phyloP scores from a whole-genome alignment of 2,329 filamentous ascomycete genomes.

The Stagonosporopsis vannaccii region DNA sequence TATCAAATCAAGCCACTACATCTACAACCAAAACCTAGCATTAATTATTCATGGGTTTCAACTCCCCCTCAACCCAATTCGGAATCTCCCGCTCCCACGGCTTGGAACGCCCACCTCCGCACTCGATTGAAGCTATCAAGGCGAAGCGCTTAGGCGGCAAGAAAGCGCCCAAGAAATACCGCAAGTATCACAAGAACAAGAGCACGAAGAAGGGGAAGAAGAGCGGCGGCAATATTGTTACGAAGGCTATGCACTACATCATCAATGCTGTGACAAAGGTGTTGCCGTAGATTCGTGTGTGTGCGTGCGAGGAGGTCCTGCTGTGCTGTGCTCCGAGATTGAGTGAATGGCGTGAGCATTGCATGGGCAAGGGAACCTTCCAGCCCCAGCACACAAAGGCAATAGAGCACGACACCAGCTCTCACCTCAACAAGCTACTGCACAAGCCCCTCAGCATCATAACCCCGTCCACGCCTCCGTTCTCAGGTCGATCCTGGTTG shows the following conservation, averaged over 20 bases:
- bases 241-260: slow-evolving; percentile 5
- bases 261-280: background rate
- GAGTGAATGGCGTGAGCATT: background rate
- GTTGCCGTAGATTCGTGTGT: background rate
- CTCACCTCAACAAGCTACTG: background rate
- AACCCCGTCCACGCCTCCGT: background rate
- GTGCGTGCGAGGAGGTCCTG: background rate
- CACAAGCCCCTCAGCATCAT: background rate
- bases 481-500: background rate
- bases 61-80: background rate
- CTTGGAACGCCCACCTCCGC: slow-evolving; percentile 13
- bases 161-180: slow-evolving; percentile 27
- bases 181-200: slow-evolving; percentile 23
- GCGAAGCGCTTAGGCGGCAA: slow-evolving; percentile 25
- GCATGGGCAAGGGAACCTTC: too few relatives aligned
- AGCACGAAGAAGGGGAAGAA: slow-evolving; percentile 13
- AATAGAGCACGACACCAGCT: background rate
- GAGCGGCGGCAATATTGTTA: slow-evolving; percentile 7
- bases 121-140: slow-evolving; percentile 27
- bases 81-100: background rate
- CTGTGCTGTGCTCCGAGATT: background rate
- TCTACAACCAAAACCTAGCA: background rate
- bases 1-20: background rate
- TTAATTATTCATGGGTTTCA: background rate
- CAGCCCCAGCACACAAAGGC: too few relatives aligned